A percentile compares a stretch with the other conserved stretches of the same genome.
phyloP scores from a whole-genome alignment of 2,329 filamentous ascomycete species.

The Ceratocystis smalleyi region DNA sequence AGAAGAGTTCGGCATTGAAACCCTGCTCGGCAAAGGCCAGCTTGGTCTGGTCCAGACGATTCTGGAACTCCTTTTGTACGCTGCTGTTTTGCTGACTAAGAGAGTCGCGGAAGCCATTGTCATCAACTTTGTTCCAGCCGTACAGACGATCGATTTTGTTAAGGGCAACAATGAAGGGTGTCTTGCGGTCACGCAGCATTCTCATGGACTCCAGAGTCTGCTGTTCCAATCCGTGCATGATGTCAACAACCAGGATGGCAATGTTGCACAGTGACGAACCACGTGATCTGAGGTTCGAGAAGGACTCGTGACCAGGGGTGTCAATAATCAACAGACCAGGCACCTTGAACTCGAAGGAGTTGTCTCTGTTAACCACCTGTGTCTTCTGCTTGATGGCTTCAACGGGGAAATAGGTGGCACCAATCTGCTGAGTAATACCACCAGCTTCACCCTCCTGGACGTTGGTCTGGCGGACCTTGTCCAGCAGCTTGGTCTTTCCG shows the following conservation, averaged over 20 bases:
- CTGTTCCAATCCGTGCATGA: constrained; percentile 97
- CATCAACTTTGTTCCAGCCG: constrained; percentile 95
- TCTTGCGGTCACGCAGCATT: constrained; percentile 80
- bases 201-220: constrained; percentile 97
- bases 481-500: constrained; percentile 96
- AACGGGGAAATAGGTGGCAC: constrained; percentile 96
- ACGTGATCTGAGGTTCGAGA: constrained; percentile 91
- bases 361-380: constrained; percentile 78
- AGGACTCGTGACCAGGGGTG: constrained; percentile 98
- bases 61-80: constrained; percentile 86
- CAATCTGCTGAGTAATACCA: constrained; percentile 98
- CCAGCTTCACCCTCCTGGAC: constrained; percentile 98
- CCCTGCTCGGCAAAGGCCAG: constrained; percentile 88
- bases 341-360: constrained; percentile 88
- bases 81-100: constrained; percentile 79
- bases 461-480: constrained; percentile 97
- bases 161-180: constrained; percentile 92
- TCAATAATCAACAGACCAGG: constrained; percentile 94
- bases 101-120: constrained; percentile 95
- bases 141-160: constrained; percentile 99
- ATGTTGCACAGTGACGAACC: constrained; percentile 99
- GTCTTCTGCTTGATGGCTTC: constrained; percentile 89
- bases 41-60: constrained; percentile 80
- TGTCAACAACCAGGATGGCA: constrained; percentile 95
- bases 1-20: constrained; percentile 95